Base-by-base conservation (phyloP, 192 early-diverging fungal genomes). In the Coemansia sp. region DNA sequence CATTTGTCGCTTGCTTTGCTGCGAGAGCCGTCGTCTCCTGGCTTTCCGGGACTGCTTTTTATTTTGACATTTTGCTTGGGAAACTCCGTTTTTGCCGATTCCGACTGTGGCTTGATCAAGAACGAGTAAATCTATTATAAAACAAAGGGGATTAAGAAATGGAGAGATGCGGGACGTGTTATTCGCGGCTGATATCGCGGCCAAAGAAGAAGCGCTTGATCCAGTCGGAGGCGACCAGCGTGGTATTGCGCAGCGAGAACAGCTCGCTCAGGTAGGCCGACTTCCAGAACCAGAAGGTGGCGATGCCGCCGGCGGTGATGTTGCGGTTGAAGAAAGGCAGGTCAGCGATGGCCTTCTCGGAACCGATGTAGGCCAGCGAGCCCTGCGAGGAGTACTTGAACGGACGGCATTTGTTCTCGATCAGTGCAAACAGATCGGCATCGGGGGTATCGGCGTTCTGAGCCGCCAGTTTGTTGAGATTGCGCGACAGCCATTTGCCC, bases 341-440 rank as follows among this genome's bases (percentile, higher is more conserved):
- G 65, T 98, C 95, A 4, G 95, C 95, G 81, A 98, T 95, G 41
- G 95, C 96, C 81, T 91, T 90, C 68, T 98, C 96, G n/a, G 88
- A 87, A 9, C 95, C 94, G 84, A 98, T 92, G 75, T 98, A 96
- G 15, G 94, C 95, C 52, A 97, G 74, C 8, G 93, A 92, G 34
- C 94, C 96, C 70, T 91, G 86, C 64, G 94, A 92, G 54, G 89
- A 85, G 85, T 96, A 98, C 64, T 90, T 86, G 85, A 93, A 94
- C 57, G 92, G 90, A 28, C 69, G 61, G 45, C 61, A 64, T 34
- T 66, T 71, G 33, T 72, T 57, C 51, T 78, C 78, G 51, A 78
- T 70, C 61, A 65, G 59, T 3, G 48, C 34, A 55, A 71, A 74
- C 36, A 83, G 32, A 8, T 83, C 80, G 4, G 55, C 67, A 28